Conservation (phyloP, 805 yeast genomes). For the Barnettozyma siamensis region DNA sequence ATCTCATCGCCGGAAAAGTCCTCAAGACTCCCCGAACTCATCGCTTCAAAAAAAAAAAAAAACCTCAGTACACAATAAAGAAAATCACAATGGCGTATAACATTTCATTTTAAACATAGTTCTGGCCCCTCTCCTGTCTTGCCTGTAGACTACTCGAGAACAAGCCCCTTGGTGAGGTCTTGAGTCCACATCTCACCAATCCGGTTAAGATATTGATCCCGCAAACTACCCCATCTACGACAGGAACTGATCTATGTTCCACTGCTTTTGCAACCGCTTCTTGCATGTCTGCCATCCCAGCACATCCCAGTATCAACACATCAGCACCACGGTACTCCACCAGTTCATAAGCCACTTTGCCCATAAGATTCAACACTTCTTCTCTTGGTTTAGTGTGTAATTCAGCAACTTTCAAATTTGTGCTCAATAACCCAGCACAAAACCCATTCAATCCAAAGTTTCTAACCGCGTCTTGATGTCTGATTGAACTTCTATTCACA, state of each 20-base stretch:
- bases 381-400: constrained; percentile 28
- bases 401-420: constrained; percentile 29
- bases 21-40: too few species aligned
- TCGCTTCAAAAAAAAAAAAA: too few species aligned
- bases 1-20: too few species aligned
- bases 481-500: constrained; percentile 26
- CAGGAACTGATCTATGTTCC: constrained; percentile 16
- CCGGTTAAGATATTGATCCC: constrained; percentile 24
- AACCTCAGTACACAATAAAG: too few species aligned
- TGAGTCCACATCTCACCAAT: constrained; percentile 20
- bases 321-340: constrained; percentile 28
- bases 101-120: constrained; percentile 8
- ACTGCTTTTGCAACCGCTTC: constrained; percentile 22
- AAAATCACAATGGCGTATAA: too few species aligned
- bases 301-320: constrained; percentile 27
- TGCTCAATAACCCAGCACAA: constrained; percentile 30
- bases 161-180: constrained; percentile 26
- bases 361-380: constrained; percentile 26
- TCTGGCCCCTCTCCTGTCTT: constrained; percentile 20
- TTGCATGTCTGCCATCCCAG: constrained; percentile 29
- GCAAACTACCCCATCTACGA: constrained; percentile 25
- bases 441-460: constrained; percentile 25
- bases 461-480: constrained; percentile 28
- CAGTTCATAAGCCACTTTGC: constrained; percentile 20
- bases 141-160: constrained; percentile 21